These are phyloP conservation scores for Mycena epipterygia DNA, from an alignment of 768 basidiomycete genomes.

Conservation along the genomic window DNA sequence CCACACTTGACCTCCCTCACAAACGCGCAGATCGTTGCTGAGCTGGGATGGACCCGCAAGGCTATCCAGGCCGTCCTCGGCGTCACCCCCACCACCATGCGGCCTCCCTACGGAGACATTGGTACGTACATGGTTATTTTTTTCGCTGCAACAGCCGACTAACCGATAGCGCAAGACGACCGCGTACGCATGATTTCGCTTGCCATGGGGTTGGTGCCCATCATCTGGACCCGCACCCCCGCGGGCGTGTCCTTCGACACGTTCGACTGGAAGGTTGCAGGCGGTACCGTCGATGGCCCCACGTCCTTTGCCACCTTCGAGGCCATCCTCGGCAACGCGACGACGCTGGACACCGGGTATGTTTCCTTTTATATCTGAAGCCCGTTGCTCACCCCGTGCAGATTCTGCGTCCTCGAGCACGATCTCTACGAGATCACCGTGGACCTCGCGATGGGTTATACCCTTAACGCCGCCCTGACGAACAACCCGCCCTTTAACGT, in stretches of 20 bases:
- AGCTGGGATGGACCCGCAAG: conserved; percentile 93
- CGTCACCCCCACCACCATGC: conserved; percentile 83
- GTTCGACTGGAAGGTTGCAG: conserved; percentile 90
- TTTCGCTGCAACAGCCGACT: background rate
- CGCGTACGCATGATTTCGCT: conserved; percentile 92
- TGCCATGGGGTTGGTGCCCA: conserved; percentile 92
- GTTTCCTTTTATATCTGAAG: conserved; percentile 21
- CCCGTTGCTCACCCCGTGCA: conserved; percentile 28
- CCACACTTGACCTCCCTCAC: conserved; percentile 78
- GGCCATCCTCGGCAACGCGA: conserved; percentile 78
- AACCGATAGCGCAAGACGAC: conserved; percentile 69
- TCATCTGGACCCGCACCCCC: conserved; percentile 81
- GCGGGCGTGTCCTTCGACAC: conserved; percentile 22
- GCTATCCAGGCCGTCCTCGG: conserved; percentile 83
- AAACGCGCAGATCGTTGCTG: conserved; percentile 90
- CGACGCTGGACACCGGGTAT: conserved; percentile 70
- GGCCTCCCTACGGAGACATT: conserved; percentile 86
- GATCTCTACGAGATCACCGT: conserved; percentile 90
- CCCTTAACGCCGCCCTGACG: conserved; percentile 79
- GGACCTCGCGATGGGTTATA: conserved; percentile 91
- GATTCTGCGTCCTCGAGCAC: conserved; percentile 93
- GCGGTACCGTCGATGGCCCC: conserved; percentile 76
- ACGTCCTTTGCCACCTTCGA: conserved; percentile 79
- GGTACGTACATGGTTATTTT: conserved; percentile 56
- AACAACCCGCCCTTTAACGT: conserved; percentile 78